These are phyloP conservation scores for Kodamaea laetipori DNA, from an alignment of 805 yeast genomes.

Conservation along the genomic window DNA sequence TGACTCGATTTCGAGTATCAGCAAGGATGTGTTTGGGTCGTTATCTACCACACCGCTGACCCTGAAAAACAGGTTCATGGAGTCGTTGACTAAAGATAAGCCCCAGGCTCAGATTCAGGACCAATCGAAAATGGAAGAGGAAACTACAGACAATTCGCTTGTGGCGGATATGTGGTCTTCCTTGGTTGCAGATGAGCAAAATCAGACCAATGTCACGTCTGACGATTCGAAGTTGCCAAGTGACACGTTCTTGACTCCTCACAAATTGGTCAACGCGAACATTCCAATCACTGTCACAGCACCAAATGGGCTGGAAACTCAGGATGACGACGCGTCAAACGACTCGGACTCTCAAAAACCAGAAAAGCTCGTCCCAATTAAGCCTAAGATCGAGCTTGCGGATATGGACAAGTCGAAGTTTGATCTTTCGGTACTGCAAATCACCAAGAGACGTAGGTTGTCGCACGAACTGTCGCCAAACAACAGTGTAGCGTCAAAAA, in stretches of 20 bases:
- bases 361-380: not conserved
- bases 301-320: not conserved
- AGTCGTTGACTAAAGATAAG: slow-evolving; percentile 16
- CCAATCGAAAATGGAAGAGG: slow-evolving; percentile 3
- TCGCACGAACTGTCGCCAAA: slow-evolving; percentile 34
- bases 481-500: slow-evolving; percentile 37
- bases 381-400: not conserved
- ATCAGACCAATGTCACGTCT: slow-evolving; percentile 20
- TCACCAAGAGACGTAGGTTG: slow-evolving; percentile 2
- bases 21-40: slow-evolving; percentile 18
- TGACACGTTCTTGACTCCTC: slow-evolving; percentile 35
- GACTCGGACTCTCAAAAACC: not conserved
- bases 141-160: slow-evolving; percentile 15
- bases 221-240: slow-evolving; percentile 18
- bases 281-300: slow-evolving; percentile 5
- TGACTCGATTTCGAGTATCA: slow-evolving; percentile 13
- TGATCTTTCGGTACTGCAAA: slow-evolving; percentile 2
- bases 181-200: slow-evolving; percentile 24
- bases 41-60: slow-evolving; percentile 21
- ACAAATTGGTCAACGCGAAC: slow-evolving; percentile 18
- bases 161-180: slow-evolving; percentile 35
- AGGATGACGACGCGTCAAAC: not conserved
- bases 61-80: slow-evolving; percentile 20
- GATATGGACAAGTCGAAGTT: slow-evolving; percentile 4
- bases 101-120: not conserved